Evolutionary conservation across 768 basidiomycete genomes (phyloP), one percentile per base, ranked within the genome.

Genomic region (Butyriboletus loyo): DNA sequence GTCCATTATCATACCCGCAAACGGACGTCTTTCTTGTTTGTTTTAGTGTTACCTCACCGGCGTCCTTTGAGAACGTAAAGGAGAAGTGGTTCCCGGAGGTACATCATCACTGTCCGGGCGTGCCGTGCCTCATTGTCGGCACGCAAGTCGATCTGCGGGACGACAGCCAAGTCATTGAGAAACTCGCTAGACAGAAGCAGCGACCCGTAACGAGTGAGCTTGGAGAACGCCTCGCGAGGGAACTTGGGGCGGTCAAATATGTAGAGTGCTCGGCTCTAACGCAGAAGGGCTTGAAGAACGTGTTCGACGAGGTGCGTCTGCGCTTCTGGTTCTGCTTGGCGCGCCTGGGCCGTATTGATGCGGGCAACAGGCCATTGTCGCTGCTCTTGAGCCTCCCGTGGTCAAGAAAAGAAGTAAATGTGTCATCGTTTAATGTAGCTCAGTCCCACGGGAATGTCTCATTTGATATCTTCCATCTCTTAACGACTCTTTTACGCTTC

Each of bases 31-130:
- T 99, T 83, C 81, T 99, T 52, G 96, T 99, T 61, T 99, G 97
- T 76, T 99, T 98, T 81, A 95, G 92, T 67, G 97, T 99, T 63
- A 98, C 96, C 37, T 94, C 91, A 10, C 97, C 96, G 4, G 96
- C 97, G 27, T 96, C 93, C 43, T 99, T 98, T 68, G 97, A 99
- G 75, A 98, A 99, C 87, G 96, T 99, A 66, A 98, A 97, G 83
- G 97, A 99, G 76, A 99, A 99, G 72, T 99, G 97, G 97, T 97
- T 98, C 82, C 97, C 97, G 6, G 97, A 99, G 77, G 96, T 99
- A 49, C 95, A 95, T 70, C 97, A 98, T 70, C 97, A 99, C 68
- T 99, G 97, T 80, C 97, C 97, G 15, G 96, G 97, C 45, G 96
- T 98, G 52, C 95, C 96, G 60, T 98, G 96, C 82, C 85, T 99